Base-by-base conservation (phyloP, 129 eudicot species). In the Apium graveolens region DNA sequence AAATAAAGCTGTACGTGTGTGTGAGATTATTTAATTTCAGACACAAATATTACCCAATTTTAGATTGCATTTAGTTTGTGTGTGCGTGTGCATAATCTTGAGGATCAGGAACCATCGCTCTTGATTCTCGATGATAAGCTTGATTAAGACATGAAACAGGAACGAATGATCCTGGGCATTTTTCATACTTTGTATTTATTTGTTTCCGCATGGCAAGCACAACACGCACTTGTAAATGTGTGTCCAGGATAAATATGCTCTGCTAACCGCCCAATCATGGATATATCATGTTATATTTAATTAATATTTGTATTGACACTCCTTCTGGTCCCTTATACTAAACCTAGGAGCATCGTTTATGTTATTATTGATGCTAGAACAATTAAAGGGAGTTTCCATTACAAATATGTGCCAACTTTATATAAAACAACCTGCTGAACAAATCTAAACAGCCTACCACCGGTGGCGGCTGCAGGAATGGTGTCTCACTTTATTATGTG, bases 181-280 rank as follows among this genome's bases (percentile, higher is more conserved):
- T 60, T 60, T 34, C n/a, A 49, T 49, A n/a, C n/a, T 49, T 49
- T 49, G 1, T 60, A n/a, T 60, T 26, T 1, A 57, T 57, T 1
- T 9, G 5, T 6, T 60, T 60, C 3, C 5, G 9, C 32, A 60
- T 34, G 26, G 68, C 31, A 57, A 57, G 32, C 66, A 24, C 29
- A 21, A 9, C 14, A 24, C 65, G 65, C 65, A 60, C 5, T 34
- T 60, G 66, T 57, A 60, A 60, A 60, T 60, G 68, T n/a, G 66
- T 60, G 68, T 60, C 34, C 68, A 3, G 12, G 68, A 60, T 60
- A 5, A 21, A 26, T 10, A 11, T 60, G 68, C 68, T 60, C 34
- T 60, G 68, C 68, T 26, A 60, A 26, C 68, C 68, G 68, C 68
- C 68, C 68, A 60, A 26, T 60, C 68, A 8, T 60, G 68, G 68